Conservation (phyloP, 192 early-diverging fungal species). For the Coemansia sp. region DNA sequence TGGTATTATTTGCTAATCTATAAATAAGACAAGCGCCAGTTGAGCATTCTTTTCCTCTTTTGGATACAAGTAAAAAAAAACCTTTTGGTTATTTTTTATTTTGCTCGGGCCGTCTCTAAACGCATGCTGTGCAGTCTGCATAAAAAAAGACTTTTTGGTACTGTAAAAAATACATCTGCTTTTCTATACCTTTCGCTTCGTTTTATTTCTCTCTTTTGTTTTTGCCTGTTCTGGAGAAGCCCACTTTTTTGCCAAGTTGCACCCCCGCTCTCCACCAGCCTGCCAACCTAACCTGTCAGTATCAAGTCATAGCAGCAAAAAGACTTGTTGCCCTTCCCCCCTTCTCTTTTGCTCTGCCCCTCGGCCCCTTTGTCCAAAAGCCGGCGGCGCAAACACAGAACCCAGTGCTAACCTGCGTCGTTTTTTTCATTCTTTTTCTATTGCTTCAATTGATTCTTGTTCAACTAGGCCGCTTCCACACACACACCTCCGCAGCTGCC, state of each 20-base stretch:
- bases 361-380: background rate
- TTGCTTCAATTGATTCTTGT: background rate
- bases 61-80: too few relatives aligned
- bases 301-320: background rate
- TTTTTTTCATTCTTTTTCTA: background rate
- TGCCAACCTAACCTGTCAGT: background rate
- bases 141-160: background rate
- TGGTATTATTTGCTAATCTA: too few relatives aligned
- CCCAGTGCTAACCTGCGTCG: background rate
- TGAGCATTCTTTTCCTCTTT: too few relatives aligned
- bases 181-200: background rate
- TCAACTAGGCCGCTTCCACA: background rate
- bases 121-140: background rate
- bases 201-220: background rate
- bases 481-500: background rate
- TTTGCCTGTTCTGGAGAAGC: background rate
- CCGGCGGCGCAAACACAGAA: background rate
- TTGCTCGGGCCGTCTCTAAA: background rate
- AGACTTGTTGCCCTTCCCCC: background rate
- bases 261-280: too few relatives aligned
- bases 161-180: background rate
- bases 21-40: too few relatives aligned
- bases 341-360: background rate
- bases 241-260: background rate
- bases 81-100: background rate